Base-by-base conservation (phyloP, 75 land plant species). In the Pinus albicaulis region DNA sequence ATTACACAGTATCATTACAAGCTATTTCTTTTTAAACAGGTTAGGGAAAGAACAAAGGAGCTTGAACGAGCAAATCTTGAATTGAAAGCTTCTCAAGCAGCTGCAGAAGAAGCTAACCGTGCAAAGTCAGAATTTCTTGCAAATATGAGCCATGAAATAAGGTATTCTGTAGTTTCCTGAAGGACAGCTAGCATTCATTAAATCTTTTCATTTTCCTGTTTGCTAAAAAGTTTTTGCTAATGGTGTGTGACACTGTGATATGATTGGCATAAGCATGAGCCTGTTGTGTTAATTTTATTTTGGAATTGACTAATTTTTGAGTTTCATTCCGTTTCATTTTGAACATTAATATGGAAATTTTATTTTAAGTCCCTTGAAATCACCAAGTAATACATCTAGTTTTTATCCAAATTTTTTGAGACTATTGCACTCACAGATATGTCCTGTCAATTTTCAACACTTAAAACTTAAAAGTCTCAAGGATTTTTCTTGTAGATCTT, bases 121-220 rank as follows among this genome's bases (percentile, higher is more conserved):
- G 86, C 86, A 20, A 84, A 84, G 59, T 84, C 86, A 24, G 86
- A 84, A 65, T 84, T 84, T 73, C 76, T 84, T 34, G 86, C 86
- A 24, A 84, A 84, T 52, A 84, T 84, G 86, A 84, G 86, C 55
- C 86, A 84, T 82, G 86, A 84, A 72, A 84, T 84, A 55, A 81
- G 86, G 86, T 82, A 72, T 25, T 55, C 28, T 59, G 56, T 72
- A 52, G 4, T 55, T 12, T 53, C 16, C 3, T 3, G 15, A 20
- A 36, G 70, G 44, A 66, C 7, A 41, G 71, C n/a, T 38, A 44
- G 24, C n/a, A 16, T 64, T 64, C 8, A 15, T 65, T 68, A 41
- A 13, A 20, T n/a, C 19, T 57, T 48, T 44, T 69, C 26, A 16
- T 20, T 24, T 38, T 48, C 17, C 55, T 44, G 16, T 4, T 73